Evolutionary conservation across 2,329 filamentous ascomycete species (phyloP).

Genomic region (Cladosporium sp.): DNA sequence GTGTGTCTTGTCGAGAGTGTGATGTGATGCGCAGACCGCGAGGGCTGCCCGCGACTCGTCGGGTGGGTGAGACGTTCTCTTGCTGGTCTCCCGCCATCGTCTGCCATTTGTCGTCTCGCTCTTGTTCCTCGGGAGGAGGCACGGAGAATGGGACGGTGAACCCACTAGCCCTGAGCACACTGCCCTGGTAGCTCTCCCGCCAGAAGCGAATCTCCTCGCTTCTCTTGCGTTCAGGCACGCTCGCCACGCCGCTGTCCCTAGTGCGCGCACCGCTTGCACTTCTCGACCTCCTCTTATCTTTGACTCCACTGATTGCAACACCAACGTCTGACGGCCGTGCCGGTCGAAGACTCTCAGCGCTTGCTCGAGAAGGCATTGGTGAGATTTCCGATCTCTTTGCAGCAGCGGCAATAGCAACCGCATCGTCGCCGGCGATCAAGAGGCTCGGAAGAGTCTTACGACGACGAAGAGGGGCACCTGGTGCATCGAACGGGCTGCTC

Average conservation of each 20-base stretch:
- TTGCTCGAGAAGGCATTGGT: constrained; percentile 8
- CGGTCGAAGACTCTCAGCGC: background rate
- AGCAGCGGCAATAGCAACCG: constrained; percentile 16
- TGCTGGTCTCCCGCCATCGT: background rate
- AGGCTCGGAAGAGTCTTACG: constrained; percentile 32
- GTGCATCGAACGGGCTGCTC: constrained; percentile 28
- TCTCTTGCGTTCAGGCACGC: constrained; percentile 24
- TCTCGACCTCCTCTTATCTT: constrained; percentile 31
- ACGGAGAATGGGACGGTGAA: constrained; percentile 17
- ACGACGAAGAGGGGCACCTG: constrained; percentile 23
- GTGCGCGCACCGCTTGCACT: constrained; percentile 31
- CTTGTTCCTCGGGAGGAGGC: constrained; percentile 13
- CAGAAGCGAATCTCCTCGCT: constrained; percentile 34
- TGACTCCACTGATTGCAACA: constrained; percentile 17
- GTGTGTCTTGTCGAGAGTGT: constrained; percentile 5
- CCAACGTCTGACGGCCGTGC: constrained; percentile 13
- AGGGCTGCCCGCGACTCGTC: background rate
- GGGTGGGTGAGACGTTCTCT: background rate
- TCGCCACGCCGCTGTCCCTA: constrained; percentile 6
- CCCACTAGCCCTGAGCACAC: constrained; percentile 27
- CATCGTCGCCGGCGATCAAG: constrained; percentile 25
- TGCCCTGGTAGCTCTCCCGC: constrained; percentile 30
- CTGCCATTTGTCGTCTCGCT: constrained; percentile 11
- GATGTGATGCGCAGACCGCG: background rate
- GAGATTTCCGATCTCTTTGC: constrained; percentile 12